A percentile compares a stretch with the other conserved stretches of the same genome.
Conservation (phyloP, 1,284 basidiomycete species). For the Ustilago lituana region DNA sequence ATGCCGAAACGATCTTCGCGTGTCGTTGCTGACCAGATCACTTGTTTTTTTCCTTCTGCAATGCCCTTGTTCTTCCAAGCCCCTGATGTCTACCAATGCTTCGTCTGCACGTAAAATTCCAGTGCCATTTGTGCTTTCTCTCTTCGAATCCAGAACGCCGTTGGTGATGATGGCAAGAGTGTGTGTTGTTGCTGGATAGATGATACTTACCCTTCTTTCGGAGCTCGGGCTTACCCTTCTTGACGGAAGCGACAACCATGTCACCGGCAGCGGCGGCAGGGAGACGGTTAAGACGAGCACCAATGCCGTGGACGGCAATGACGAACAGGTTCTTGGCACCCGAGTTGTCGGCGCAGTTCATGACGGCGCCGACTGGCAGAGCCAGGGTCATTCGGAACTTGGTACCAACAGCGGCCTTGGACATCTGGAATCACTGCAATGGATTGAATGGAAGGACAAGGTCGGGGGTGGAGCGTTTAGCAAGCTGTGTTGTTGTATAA, state of each 20-base stretch:
- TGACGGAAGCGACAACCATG: conserved; percentile 98
- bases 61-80: too few species aligned
- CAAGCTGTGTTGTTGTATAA: not conserved
- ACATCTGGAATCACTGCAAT: conserved; percentile 58
- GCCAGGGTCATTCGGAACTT: conserved; percentile 83
- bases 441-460: not conserved
- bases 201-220: conserved; percentile 92
- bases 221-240: conserved; percentile 99
- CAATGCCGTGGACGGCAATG: conserved; percentile 91
- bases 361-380: conserved; percentile 96
- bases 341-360: conserved; percentile 99
- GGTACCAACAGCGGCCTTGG: conserved; percentile 76
- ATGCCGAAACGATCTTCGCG: too few species aligned
- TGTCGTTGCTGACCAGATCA: too few species aligned
- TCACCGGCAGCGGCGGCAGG: conserved; percentile 98
- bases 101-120: too few species aligned
- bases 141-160: too few species aligned
- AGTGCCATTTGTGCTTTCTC: too few species aligned
- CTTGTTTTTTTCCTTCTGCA: too few species aligned
- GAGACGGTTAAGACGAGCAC: conserved; percentile 95
- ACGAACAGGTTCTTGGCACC: conserved; percentile 95
- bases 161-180: conserved; percentile 8
- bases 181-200: not conserved
- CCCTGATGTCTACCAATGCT: too few species aligned
- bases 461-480: conserved; percentile 9